These are phyloP conservation scores for Blastomyces percursus DNA, from an alignment of 2,329 filamentous ascomycete genomes.

Conservation along the genomic window DNA sequence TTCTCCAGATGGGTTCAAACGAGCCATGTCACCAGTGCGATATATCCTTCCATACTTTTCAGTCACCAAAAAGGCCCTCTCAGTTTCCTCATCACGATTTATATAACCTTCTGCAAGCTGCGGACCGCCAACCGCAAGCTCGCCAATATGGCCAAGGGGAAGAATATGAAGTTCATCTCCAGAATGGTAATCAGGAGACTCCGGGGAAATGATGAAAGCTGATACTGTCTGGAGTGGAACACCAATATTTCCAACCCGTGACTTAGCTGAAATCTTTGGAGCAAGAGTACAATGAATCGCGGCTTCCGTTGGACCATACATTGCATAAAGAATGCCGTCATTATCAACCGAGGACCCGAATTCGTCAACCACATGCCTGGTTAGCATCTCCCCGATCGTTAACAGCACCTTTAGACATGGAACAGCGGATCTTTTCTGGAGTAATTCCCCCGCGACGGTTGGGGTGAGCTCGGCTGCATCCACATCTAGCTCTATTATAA, in stretches of 20 bases:
- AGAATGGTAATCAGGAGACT: constrained; percentile 18
- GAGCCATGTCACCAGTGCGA: constrained; percentile 73
- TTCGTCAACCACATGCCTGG: constrained; percentile 60
- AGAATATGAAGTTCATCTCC: constrained; percentile 41
- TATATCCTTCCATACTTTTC: constrained; percentile 59
- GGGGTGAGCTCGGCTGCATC: constrained; percentile 86
- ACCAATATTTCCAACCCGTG: constrained; percentile 60
- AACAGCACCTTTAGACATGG: constrained; percentile 60
- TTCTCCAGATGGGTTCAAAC: constrained; percentile 53
- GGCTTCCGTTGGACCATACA: constrained; percentile 91
- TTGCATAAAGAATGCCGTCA: constrained; percentile 66
- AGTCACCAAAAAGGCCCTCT: constrained; percentile 57
- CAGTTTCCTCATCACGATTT: constrained; percentile 67
- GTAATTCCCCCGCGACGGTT: constrained; percentile 68
- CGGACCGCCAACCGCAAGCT: constrained; percentile 68
- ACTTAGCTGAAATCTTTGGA: constrained; percentile 46
- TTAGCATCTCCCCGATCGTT: constrained; percentile 92
- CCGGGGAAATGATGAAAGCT: constrained; percentile 54
- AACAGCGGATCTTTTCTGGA: constrained; percentile 55
- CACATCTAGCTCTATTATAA: constrained; percentile 54
- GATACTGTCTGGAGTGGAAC: constrained; percentile 71
- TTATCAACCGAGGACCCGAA: constrained; percentile 53
- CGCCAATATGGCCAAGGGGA: constrained; percentile 57
- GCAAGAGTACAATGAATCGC: constrained; percentile 82
- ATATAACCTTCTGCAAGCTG: constrained; percentile 75